These are phyloP conservation scores for Candida adriatica DNA, from an alignment of 805 yeast species.

Conservation along the genomic window DNA sequence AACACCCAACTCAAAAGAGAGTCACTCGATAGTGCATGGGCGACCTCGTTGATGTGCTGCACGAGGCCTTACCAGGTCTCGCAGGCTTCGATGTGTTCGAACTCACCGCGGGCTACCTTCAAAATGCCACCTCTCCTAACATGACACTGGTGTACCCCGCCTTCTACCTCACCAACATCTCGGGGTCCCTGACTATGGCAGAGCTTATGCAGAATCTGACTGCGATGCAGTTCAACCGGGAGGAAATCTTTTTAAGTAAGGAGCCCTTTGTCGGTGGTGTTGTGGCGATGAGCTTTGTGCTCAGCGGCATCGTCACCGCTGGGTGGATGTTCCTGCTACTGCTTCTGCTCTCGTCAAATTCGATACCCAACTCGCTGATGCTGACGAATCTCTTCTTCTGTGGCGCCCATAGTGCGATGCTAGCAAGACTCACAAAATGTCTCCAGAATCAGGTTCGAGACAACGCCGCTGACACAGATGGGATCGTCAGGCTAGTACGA, in stretches of 20 bases:
- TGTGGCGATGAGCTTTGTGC: conserved; percentile 41
- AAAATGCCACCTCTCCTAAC: conserved; percentile 1
- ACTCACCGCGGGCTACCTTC: conserved; percentile 17
- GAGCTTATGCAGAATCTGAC: conserved; percentile 11
- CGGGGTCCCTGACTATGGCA: conserved; percentile 11
- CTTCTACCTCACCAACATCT: conserved; percentile 42
- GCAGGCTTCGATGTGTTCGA: conserved; percentile 15
- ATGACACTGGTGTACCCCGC: conserved; percentile 28
- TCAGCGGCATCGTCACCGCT: conserved; percentile 49
- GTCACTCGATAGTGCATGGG: too few relatives aligned
- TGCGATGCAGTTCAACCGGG: not conserved
- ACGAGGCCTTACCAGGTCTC: conserved; percentile 10
- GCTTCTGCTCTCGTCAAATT: conserved; percentile 45
- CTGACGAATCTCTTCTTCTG: conserved; percentile 54
- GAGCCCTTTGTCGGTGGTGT: conserved; percentile 34
- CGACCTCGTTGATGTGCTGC: conserved; percentile 1
- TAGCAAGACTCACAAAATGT: conserved; percentile 38
- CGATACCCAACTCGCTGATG: conserved; percentile 52
- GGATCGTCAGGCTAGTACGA: conserved; percentile 33
- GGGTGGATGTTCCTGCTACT: conserved; percentile 67
- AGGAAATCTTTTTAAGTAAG: conserved; percentile 12
- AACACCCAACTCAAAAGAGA: too few relatives aligned
- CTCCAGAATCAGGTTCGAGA: conserved; percentile 43
- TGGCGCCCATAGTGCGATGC: conserved; percentile 43
- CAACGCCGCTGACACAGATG: conserved; percentile 47